Evolutionary conservation across 495 filamentous ascomycete species (phyloP).

Genomic region (Podospora conica): DNA sequence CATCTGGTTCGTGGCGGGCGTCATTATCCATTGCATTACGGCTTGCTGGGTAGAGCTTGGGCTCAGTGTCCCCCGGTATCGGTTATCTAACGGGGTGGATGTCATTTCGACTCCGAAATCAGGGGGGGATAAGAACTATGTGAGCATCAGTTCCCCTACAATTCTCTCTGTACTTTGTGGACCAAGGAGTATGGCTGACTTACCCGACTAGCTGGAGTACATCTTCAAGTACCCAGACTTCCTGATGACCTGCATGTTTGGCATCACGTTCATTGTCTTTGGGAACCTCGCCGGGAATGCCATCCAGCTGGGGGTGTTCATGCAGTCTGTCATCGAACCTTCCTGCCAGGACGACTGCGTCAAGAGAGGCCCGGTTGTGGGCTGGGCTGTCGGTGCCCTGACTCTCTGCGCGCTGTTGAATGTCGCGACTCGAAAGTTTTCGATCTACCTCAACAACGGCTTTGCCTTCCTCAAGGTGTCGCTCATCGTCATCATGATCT

Average conservation of each 20-base stretch:
- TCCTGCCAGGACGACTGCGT: background rate
- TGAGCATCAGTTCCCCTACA: too few species aligned
- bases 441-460: too few species aligned
- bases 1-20: slow-evolving; percentile 4
- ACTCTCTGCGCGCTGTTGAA: too few species aligned
- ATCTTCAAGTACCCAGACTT: slow-evolving; percentile 1
- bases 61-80: background rate
- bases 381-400: slow-evolving; percentile 2
- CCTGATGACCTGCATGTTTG: slow-evolving; percentile 8
- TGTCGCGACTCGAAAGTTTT: too few species aligned
- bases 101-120: background rate
- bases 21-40: slow-evolving; percentile 2
- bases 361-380: background rate
- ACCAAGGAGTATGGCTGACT: too few species aligned
- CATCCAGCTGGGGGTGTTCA: background rate
- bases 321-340: slow-evolving; percentile 2
- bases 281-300: slow-evolving; percentile 9
- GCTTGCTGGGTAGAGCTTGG: slow-evolving; percentile 5
- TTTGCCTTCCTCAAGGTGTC: too few species aligned
- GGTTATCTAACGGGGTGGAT: background rate
- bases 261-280: slow-evolving; percentile 10
- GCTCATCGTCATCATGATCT: too few species aligned
- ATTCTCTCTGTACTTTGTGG: too few species aligned
- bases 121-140: slow-evolving; percentile 9
- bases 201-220: slow-evolving; percentile 1